Conservation (phyloP, 2,329 filamentous ascomycete species). For the Calonectria pteridis region DNA sequence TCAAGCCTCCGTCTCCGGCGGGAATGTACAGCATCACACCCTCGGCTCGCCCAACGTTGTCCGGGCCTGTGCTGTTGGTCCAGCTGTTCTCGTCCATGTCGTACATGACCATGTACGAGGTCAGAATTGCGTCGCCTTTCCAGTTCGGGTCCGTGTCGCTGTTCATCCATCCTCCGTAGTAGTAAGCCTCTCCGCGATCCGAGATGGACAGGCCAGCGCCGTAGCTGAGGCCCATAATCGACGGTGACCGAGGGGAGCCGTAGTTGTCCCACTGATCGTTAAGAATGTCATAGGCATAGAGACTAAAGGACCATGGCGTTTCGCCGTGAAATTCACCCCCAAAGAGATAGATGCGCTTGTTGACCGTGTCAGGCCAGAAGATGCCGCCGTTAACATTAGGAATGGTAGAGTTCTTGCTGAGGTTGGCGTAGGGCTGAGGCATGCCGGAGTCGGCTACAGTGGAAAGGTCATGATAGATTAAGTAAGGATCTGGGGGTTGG, state of each 20-base stretch:
- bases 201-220: slow-evolving; percentile 69
- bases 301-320: slow-evolving; percentile 59
- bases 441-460: slow-evolving; percentile 56
- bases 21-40: slow-evolving; percentile 72
- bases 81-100: slow-evolving; percentile 65
- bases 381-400: slow-evolving; percentile 60
- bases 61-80: slow-evolving; percentile 67
- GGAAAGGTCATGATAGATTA: slow-evolving; percentile 70
- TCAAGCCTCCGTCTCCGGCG: slow-evolving; percentile 68
- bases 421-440: slow-evolving; percentile 67
- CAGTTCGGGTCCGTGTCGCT: slow-evolving; percentile 65
- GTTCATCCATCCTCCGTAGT: slow-evolving; percentile 73
- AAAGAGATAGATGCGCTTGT: slow-evolving; percentile 73
- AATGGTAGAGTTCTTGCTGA: slow-evolving; percentile 70
- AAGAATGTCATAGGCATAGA: slow-evolving; percentile 70
- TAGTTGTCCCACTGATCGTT: slow-evolving; percentile 68
- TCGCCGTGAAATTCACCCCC: slow-evolving; percentile 69
- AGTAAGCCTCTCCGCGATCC: slow-evolving; percentile 68
- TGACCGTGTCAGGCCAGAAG: slow-evolving; percentile 71
- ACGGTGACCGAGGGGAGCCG: slow-evolving; percentile 49
- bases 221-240: slow-evolving; percentile 63
- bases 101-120: slow-evolving; percentile 66
- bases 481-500: slow-evolving; percentile 37
- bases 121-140: slow-evolving; percentile 59
- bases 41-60: slow-evolving; percentile 67